These are phyloP conservation scores for Fusarium falciforme DNA, from an alignment of 2,329 filamentous ascomycete genomes.

Conservation along the genomic window DNA sequence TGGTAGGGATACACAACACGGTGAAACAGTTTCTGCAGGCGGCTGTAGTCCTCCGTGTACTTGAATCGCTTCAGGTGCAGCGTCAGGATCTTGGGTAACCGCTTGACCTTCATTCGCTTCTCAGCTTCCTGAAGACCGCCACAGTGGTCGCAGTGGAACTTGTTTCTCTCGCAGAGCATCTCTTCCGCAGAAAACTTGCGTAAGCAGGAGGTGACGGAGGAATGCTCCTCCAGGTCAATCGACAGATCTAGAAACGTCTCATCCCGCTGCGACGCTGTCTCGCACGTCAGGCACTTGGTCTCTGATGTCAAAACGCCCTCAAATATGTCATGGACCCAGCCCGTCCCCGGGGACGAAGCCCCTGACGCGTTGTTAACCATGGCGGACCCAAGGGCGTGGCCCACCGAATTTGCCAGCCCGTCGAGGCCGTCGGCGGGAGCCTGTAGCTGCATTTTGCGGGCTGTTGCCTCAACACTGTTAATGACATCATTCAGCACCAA, in stretches of 20 bases:
- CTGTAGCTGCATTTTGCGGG: constrained; percentile 68
- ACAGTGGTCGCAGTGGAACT: constrained; percentile 98
- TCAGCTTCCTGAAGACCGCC: constrained; percentile 97
- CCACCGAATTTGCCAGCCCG: constrained; percentile 64
- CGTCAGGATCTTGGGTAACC: constrained; percentile 88
- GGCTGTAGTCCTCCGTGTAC: constrained; percentile 94
- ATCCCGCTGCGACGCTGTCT: constrained; percentile 93
- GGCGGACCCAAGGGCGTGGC: constrained; percentile 50
- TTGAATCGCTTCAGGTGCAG: constrained; percentile 97
- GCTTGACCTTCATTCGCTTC: constrained; percentile 99
- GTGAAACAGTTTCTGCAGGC: constrained; percentile 96
- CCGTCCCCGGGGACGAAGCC: constrained; percentile 71
- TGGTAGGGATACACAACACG: constrained; percentile 97
- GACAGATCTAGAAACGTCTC: constrained; percentile 96
- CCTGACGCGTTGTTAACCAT: constrained; percentile 53
- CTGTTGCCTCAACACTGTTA: constrained; percentile 90
- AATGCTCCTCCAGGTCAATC: constrained; percentile 94
- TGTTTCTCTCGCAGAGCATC: constrained; percentile 98
- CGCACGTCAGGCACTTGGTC: constrained; percentile 95
- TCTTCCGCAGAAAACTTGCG: constrained; percentile 97
- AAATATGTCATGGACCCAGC: constrained; percentile 98
- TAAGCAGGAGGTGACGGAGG: constrained; percentile 94
- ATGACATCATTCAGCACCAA: constrained; percentile 96
- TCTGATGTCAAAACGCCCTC: constrained; percentile 95
- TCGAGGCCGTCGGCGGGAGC: constrained; percentile 42